These are phyloP conservation scores for Chlamydomonas sp. DNA, from an alignment of 139 green algal genomes.

Conservation along the genomic window DNA sequence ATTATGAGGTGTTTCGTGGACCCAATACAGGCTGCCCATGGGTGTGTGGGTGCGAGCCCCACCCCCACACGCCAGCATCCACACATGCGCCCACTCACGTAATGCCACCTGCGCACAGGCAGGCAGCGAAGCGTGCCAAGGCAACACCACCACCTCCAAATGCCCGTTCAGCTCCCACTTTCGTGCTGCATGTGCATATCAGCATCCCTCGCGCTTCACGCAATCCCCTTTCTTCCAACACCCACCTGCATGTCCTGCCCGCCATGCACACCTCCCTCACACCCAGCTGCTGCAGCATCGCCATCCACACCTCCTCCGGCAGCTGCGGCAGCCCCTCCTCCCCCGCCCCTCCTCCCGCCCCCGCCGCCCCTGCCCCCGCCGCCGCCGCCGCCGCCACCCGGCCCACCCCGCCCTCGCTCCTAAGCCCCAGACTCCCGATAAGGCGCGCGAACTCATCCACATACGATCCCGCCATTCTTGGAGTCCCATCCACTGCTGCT, in stretches of 20 bases:
- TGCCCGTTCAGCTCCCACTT: too few relatives aligned
- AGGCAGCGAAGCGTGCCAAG: too few relatives aligned
- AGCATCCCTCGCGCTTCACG: too few relatives aligned
- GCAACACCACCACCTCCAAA: too few relatives aligned
- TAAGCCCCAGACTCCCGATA: background rate
- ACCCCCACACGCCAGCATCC: background rate
- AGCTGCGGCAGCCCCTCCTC: conserved; percentile 37
- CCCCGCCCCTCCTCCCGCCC: background rate
- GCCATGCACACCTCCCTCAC: conserved; percentile 54
- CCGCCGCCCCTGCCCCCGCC: background rate
- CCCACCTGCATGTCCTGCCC: conserved; percentile 36
- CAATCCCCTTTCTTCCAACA: background rate
- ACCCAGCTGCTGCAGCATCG: conserved; percentile 48
- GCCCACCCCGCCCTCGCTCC: background rate
- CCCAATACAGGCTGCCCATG: too few relatives aligned
- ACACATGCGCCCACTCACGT: background rate
- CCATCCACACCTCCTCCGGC: conserved; percentile 55
- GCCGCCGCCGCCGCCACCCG: background rate
- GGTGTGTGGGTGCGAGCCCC: background rate
- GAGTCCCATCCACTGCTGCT: too few relatives aligned
- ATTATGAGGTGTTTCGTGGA: too few relatives aligned
- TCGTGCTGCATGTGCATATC: too few relatives aligned
- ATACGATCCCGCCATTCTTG: too few relatives aligned
- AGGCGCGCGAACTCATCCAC: background rate
- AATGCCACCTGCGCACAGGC: too few relatives aligned